Percentiles rank a stretch among this genome's conserved stretches.
These are phyloP conservation scores for Zychaea mexicana DNA, from an alignment of 371 early-diverging fungal genomes.

Conservation along the genomic window DNA sequence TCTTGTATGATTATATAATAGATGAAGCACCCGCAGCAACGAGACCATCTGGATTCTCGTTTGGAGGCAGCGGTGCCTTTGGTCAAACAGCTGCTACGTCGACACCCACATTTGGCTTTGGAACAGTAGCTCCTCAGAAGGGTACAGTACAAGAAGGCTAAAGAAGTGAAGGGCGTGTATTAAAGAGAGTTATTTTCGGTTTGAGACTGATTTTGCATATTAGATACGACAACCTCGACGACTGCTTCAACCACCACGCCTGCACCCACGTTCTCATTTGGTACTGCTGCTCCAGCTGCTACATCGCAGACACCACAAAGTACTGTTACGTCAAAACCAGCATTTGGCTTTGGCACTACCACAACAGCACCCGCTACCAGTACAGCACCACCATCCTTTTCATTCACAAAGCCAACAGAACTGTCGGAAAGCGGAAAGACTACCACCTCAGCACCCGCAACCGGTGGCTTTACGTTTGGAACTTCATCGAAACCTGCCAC, in stretches of 20 bases:
- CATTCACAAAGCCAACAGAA: not conserved
- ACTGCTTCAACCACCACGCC: not conserved
- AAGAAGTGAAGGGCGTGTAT: too few relatives aligned
- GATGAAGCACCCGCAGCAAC: not conserved
- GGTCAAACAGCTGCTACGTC: not conserved
- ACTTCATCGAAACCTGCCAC: too few relatives aligned
- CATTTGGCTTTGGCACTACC: not conserved
- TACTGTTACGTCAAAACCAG: not conserved
- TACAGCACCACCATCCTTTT: not conserved
- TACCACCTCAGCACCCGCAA: not conserved
- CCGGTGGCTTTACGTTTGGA: not conserved
- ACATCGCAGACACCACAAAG: too few relatives aligned
- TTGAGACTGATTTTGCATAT: too few relatives aligned
- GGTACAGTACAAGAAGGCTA: too few relatives aligned
- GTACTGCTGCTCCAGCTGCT: not conserved
- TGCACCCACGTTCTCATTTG: too few relatives aligned
- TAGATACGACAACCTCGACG: not conserved
- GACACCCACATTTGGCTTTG: not conserved
- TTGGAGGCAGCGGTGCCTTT: not conserved
- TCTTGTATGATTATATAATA: not conserved
- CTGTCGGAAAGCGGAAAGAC: not conserved
- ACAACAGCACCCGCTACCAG: not conserved
- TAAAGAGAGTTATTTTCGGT: too few relatives aligned
- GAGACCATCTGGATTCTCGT: not conserved
- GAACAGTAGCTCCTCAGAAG: not conserved